Evolutionary conservation across 768 basidiomycete species (phyloP), one percentile per base, ranked within the genome.

Genomic region (Lentinus tigrinus): DNA sequence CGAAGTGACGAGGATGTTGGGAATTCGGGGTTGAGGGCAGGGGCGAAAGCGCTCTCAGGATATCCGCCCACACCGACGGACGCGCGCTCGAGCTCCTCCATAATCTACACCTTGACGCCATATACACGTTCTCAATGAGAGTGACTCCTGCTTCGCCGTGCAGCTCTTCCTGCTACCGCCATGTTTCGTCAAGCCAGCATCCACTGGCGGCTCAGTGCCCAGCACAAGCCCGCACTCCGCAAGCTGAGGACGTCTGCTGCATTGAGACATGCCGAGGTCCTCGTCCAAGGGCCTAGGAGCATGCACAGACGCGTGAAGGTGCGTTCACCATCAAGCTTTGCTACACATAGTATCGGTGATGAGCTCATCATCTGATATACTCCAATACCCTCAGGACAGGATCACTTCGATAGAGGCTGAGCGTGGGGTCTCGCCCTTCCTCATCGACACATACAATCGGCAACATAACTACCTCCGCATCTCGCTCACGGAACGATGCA

Each of bases 391-490:
- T 39, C 60, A 90, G 88, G 77, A 78, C 58, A 84, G 73, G 65
- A 85, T 91, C 51, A 75, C 80, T 2, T 69, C 74, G 37, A 74
- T 86, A 36, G 87, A 90, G 58, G 67, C 77, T 13, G 63, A 69
- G 27, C 70, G 66, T 38, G 77, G 81, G 11, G 72, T 84, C 52
- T 81, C 84, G 9, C 78, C 79, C 4, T 76, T 77, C 49, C 73
- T 92, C 6, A 69, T 85, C n/a, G 91, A 93, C 65, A 76, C 82
- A 3, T 91, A 85, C 68, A 69, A 75, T 28, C 79, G 91, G 21
- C 77, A 75, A 54, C 93, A 95, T 70, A 85, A 91, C 69, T 95
- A 95, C 70, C 80, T 95, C n/a, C 84, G 93, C 31, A 93, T 95
- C 52, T 91, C 89, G 1, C 74, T 95, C 36, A 94, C 93, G 0